A percentile compares a stretch with the other conserved stretches of the same genome.
These are phyloP conservation scores for Calycina marina DNA, from an alignment of 2,329 filamentous ascomycete species.

Conservation along the genomic window DNA sequence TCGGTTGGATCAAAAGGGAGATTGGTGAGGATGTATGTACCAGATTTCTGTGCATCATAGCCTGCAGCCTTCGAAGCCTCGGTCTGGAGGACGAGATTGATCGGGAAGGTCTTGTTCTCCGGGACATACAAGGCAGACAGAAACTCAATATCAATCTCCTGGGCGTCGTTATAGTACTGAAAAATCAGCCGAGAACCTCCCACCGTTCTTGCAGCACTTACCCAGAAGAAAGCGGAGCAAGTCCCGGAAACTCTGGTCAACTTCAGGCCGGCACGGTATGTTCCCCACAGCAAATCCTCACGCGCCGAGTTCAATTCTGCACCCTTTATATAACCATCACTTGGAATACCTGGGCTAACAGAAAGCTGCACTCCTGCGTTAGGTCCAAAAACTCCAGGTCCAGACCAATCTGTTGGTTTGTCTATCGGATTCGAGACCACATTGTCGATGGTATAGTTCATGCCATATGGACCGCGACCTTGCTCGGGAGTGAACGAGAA, in stretches of 20 bases:
- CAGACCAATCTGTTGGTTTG: constrained; percentile 28
- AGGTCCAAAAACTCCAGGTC: constrained; percentile 29
- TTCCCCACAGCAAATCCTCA: constrained; percentile 53
- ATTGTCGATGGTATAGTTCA: constrained; percentile 43
- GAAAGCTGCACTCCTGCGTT: constrained; percentile 40
- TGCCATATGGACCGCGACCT: constrained; percentile 47
- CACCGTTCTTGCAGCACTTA: constrained; percentile 23
- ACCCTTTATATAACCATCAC: constrained; percentile 38
- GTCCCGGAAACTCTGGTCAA: constrained; percentile 37
- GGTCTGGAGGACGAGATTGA: constrained; percentile 68
- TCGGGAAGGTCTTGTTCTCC: constrained; percentile 34
- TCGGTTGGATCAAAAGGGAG: constrained; percentile 52
- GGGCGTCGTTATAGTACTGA: constrained; percentile 63
- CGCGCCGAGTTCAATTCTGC: constrained; percentile 50
- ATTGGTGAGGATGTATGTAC: constrained; percentile 39
- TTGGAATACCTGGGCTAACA: constrained; percentile 29
- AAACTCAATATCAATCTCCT: constrained; percentile 73
- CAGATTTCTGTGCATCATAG: constrained; percentile 46
- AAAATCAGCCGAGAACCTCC: no score
- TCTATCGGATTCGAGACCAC: constrained; percentile 37
- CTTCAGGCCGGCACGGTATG: constrained; percentile 48
- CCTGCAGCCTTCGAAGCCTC: constrained; percentile 40
- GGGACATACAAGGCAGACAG: constrained; percentile 49
- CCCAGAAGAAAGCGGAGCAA: constrained; percentile 70
- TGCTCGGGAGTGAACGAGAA: constrained; percentile 48